These are phyloP conservation scores for Aureobasidium musti DNA, from an alignment of 2,329 filamentous ascomycete genomes.

Conservation along the genomic window DNA sequence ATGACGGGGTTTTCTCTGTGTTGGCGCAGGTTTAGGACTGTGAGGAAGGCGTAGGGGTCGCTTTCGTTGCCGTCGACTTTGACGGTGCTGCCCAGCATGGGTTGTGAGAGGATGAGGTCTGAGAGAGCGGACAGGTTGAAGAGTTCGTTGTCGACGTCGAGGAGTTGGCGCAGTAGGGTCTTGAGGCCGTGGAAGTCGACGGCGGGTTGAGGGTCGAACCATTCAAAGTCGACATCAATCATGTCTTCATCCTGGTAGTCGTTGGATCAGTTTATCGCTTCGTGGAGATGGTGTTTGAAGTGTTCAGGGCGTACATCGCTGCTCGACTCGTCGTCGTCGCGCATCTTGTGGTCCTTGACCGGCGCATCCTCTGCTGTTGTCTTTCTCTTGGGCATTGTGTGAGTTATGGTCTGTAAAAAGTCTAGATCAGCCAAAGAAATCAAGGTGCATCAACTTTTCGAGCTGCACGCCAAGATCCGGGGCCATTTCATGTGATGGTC, in stretches of 20 bases:
- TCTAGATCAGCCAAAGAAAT: not conserved
- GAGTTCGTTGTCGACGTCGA: conserved; percentile 82
- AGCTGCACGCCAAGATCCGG: conserved; percentile 17
- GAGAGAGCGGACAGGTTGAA: conserved; percentile 86
- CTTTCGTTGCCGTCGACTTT: conserved; percentile 95
- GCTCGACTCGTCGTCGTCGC: conserved; percentile 42
- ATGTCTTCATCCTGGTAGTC: conserved; percentile 75
- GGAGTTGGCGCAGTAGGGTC: conserved; percentile 82
- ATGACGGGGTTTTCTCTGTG: conserved; percentile 74
- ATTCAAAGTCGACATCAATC: conserved; percentile 96
- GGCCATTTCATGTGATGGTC: conserved; percentile 18
- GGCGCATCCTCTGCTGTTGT: conserved; percentile 51
- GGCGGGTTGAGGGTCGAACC: conserved; percentile 89
- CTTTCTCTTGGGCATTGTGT: conserved; percentile 56
- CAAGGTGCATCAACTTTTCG: conserved; percentile 22
- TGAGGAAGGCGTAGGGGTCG: conserved; percentile 91
- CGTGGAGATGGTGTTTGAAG: not conserved
- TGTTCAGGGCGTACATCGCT: conserved; percentile 34
- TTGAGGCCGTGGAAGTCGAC: conserved; percentile 96
- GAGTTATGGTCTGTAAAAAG: conserved; percentile 1
- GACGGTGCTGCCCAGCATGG: conserved; percentile 86
- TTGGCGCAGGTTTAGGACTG: conserved; percentile 77
- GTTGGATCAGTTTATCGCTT: conserved; percentile 7
- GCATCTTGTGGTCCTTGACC: conserved; percentile 48
- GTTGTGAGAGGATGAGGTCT: conserved; percentile 83